Conservation (phyloP, 2,329 filamentous ascomycete genomes). For the Colletotrichum sp. region DNA sequence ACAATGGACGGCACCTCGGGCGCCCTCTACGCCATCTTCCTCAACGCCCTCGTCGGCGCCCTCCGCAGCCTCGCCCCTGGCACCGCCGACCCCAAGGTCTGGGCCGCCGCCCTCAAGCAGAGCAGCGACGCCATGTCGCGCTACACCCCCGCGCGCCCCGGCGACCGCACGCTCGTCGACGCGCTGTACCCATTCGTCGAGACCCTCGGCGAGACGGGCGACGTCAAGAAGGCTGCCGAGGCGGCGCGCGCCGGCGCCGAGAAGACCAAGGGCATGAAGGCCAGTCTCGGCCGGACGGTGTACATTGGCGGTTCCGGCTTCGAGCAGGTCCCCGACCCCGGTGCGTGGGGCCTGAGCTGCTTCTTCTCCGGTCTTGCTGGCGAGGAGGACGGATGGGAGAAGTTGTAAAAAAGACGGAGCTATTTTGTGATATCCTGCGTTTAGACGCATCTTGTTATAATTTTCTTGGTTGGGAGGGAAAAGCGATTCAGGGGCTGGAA, state of each 20-base stretch:
- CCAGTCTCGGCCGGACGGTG: constrained; percentile 82
- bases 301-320: constrained; percentile 71
- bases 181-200: constrained; percentile 88
- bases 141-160: constrained; percentile 89
- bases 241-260: constrained; percentile 79
- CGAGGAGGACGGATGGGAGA: constrained; percentile 47
- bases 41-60: constrained; percentile 80
- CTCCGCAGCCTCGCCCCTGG: constrained; percentile 49
- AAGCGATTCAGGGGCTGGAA: neutral
- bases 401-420: constrained; percentile 23
- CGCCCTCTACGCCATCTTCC: constrained; percentile 78
- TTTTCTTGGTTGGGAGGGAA: neutral
- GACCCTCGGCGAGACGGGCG: constrained; percentile 66
- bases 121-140: constrained; percentile 74
- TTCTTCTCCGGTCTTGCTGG: constrained; percentile 81
- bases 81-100: constrained; percentile 43
- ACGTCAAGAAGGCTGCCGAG: constrained; percentile 74
- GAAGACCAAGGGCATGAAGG: constrained; percentile 89
- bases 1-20: constrained; percentile 68
- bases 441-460: neutral
- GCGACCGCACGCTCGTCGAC: constrained; percentile 90
- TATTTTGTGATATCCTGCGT: neutral
- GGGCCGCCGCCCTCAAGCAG: constrained; percentile 71
- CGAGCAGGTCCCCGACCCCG: constrained; percentile 62
- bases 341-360: constrained; percentile 75